Conservation (phyloP, 2,329 filamentous ascomycete genomes). For the Fusarium sacchari region DNA sequence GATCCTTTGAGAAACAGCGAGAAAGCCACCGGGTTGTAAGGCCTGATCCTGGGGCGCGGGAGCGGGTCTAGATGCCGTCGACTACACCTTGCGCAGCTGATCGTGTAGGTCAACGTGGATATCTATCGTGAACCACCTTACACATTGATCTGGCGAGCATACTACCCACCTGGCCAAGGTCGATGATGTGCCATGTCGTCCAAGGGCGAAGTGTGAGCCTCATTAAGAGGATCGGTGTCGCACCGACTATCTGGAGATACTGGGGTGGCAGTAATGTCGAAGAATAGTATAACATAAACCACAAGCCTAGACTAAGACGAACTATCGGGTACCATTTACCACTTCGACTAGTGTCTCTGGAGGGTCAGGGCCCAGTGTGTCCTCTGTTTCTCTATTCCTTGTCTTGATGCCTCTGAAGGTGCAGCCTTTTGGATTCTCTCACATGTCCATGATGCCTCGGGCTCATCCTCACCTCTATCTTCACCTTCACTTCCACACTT, state of each 20-base stretch:
- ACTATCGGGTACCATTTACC: background rate
- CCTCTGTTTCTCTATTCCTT: background rate
- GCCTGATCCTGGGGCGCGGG: slow-evolving; percentile 18
- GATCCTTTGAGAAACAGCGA: background rate
- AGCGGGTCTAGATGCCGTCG: slow-evolving; percentile 27
- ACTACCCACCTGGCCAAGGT: slow-evolving; percentile 16
- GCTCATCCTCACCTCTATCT: background rate
- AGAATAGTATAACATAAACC: slow-evolving; percentile 38
- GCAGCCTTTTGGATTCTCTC: background rate
- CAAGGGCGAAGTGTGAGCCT: slow-evolving; percentile 33
- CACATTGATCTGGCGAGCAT: slow-evolving; percentile 12
- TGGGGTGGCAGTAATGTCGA: slow-evolving; percentile 8
- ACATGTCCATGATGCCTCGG: slow-evolving; percentile 13
- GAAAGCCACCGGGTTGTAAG: background rate
- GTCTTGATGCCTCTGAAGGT: background rate
- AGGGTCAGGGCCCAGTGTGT: background rate
- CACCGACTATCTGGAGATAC: slow-evolving; percentile 14
- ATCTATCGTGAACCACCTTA: slow-evolving; percentile 9
- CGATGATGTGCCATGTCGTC: slow-evolving; percentile 33
- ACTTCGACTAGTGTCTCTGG: background rate
- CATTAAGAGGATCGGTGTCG: slow-evolving; percentile 25
- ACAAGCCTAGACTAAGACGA: slow-evolving; percentile 16
- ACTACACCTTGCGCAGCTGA: slow-evolving; percentile 38
- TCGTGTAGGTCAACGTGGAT: slow-evolving; percentile 29
- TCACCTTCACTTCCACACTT: background rate